Conservation (phyloP, 1,284 basidiomycete genomes). For the Ganoderma lucidum region DNA sequence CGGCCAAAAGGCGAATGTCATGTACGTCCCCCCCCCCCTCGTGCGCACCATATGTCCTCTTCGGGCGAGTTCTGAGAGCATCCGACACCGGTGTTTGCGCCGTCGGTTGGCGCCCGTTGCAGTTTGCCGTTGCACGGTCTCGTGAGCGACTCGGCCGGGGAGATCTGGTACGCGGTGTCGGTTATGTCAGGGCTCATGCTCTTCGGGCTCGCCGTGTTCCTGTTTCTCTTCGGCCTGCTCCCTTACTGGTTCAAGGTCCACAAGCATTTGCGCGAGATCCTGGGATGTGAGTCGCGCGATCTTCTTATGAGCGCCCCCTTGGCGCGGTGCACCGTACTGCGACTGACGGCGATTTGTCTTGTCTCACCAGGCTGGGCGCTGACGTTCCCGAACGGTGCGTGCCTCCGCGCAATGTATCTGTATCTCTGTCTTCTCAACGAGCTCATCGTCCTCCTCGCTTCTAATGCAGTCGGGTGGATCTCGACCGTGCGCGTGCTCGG, state of each 20-base stretch:
- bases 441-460: neutral
- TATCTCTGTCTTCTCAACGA: constrained; percentile 3
- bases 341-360: constrained; percentile 1
- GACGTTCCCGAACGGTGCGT: constrained; percentile 56
- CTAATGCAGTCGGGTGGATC: constrained; percentile 53
- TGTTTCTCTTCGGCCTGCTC: constrained; percentile 53
- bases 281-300: constrained; percentile 50
- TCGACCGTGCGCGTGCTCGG: constrained; percentile 50
- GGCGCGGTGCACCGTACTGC: neutral
- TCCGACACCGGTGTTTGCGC: constrained; percentile 15
- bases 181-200: constrained; percentile 51
- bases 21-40: constrained; percentile 43
- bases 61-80: constrained; percentile 4
- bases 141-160: constrained; percentile 51
- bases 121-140: constrained; percentile 49
- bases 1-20: constrained; percentile 47
- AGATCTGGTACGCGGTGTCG: constrained; percentile 55
- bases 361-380: constrained; percentile 49
- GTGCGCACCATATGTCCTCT: neutral
- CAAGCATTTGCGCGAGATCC: constrained; percentile 55
- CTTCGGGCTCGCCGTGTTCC: constrained; percentile 56
- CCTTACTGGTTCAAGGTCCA: constrained; percentile 60
- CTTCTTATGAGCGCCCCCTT: neutral
- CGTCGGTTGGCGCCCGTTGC: constrained; percentile 17
- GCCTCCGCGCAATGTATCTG: neutral